A percentile compares a stretch with the other conserved stretches of the same genome.
Evolutionary conservation across 257 asterid species (phyloP).

Genomic region (Solanum dulcamara): DNA sequence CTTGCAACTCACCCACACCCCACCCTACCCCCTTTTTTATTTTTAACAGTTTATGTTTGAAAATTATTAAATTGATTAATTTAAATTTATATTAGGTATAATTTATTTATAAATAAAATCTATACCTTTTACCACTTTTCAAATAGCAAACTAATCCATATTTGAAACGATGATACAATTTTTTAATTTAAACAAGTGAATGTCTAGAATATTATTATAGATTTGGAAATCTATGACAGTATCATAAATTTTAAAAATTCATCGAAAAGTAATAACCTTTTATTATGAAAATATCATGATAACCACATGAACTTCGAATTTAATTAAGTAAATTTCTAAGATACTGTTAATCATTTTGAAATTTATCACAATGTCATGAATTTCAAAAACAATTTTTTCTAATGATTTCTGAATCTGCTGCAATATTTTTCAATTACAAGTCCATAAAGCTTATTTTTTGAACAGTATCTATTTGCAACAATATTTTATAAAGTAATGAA

Average conservation of each 20-base stretch:
- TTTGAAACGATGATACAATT: too few relatives aligned
- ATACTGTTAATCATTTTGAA: background rate
- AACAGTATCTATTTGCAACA: too few relatives aligned
- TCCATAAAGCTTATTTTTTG: background rate
- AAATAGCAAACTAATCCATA: too few relatives aligned
- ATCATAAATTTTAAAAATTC: background rate
- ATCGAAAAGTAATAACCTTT: background rate
- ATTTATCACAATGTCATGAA: background rate
- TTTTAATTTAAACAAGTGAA: too few relatives aligned
- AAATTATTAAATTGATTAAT: background rate
- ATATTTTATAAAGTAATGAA: too few relatives aligned
- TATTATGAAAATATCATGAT: background rate
- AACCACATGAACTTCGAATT: background rate
- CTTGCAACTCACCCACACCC: too few relatives aligned
- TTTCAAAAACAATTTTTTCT: too few relatives aligned
- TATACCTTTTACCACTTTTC: too few relatives aligned
- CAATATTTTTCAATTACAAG: background rate
- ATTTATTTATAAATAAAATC: too few relatives aligned
- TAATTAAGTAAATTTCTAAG: background rate
- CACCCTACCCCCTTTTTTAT: fast-evolving
- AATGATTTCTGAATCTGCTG: background rate
- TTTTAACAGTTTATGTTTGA: background rate
- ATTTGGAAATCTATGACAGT: too few relatives aligned
- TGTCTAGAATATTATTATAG: too few relatives aligned
- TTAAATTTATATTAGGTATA: fast-evolving